These are phyloP conservation scores for Daldinia sp. DNA, from an alignment of 2,329 filamentous ascomycete genomes.

Conservation along the genomic window DNA sequence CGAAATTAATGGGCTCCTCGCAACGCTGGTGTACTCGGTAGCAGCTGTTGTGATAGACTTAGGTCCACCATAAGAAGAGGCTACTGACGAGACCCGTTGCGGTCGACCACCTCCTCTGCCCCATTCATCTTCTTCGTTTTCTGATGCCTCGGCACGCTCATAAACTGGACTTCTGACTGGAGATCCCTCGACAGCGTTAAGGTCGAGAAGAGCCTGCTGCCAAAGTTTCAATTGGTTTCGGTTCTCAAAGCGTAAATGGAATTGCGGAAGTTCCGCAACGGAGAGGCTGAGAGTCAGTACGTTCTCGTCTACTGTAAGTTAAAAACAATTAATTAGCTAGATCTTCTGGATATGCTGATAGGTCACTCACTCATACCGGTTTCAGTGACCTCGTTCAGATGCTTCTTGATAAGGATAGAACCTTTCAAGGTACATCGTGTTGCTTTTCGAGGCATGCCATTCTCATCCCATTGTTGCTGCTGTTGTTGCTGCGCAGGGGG, in stretches of 20 bases:
- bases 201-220: slow-evolving; percentile 87
- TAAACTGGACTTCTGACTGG: slow-evolving; percentile 78
- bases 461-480: slow-evolving; percentile 76
- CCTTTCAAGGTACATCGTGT: slow-evolving; percentile 92
- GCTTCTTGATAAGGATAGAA: slow-evolving; percentile 98
- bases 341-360: slow-evolving; percentile 43
- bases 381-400: slow-evolving; percentile 88
- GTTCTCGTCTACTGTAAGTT: slow-evolving; percentile 73
- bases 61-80: slow-evolving; percentile 83
- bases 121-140: slow-evolving; percentile 90
- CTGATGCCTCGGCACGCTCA: slow-evolving; percentile 81
- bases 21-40: slow-evolving; percentile 88
- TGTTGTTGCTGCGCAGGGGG: slow-evolving; percentile 67
- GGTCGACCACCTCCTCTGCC: slow-evolving; percentile 68
- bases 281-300: slow-evolving; percentile 91
- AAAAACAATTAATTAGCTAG: slow-evolving; percentile 50
- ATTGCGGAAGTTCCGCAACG: slow-evolving; percentile 90
- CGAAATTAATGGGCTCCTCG: slow-evolving; percentile 60
- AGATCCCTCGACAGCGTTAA: slow-evolving; percentile 77
- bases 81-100: slow-evolving; percentile 83
- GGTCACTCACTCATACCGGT: slow-evolving; percentile 63
- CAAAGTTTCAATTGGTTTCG: slow-evolving; percentile 87
- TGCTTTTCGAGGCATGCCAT: slow-evolving; percentile 69
- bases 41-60: slow-evolving; percentile 89
- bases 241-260: slow-evolving; percentile 90